Evolutionary conservation across 805 yeast genomes (phyloP), one percentile per base, ranked within the genome.

Genomic region (Priceomyces medius): DNA sequence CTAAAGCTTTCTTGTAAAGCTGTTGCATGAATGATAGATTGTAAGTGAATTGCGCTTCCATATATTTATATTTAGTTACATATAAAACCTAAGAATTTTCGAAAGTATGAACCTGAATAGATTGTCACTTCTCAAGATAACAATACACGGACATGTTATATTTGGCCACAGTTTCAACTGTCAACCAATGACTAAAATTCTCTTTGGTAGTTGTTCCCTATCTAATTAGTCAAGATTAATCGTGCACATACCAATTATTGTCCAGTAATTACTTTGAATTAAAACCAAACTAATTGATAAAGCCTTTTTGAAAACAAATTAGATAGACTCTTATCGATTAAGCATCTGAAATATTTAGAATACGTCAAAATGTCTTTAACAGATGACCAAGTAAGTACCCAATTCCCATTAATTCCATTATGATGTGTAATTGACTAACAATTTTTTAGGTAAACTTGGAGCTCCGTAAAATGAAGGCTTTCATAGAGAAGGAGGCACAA

Each of bases 401-500:
- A 36, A 17, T 7, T 13, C 7, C 10, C 4, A 20, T 24, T 6
- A 20, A 29, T 19, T 13, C 2, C 10, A 3, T 4, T 20, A 12
- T 10, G 29, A 5, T 3, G 16, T 32, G 20, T 13, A 31, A 20
- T 13, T 32, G 24, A n/a, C 44, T 41, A 36, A 41, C 44, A 13
- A n/a, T 13, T 3, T 23, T 20, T 7, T 42, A 90, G 89, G 98
- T 91, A 54, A 89, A 85, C 60, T 88, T 88, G 55, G 99, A 93
- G 75, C 86, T 93, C 68, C 83, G 83, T 65, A 93, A 93, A 76
- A 93, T 93, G 97, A 96, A 91, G 64, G 90, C 95, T 62, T 93
- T 93, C 82, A 93, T 93, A 79, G 88, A 85, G 72, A 93, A 91
- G 79, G 99, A 93, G 73, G 99, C 99, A 29, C 95, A 90, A 59